Evolutionary conservation across 768 basidiomycete species (phyloP), one percentile per base, ranked within the genome.

Genomic region (Suillus tomentosus): DNA sequence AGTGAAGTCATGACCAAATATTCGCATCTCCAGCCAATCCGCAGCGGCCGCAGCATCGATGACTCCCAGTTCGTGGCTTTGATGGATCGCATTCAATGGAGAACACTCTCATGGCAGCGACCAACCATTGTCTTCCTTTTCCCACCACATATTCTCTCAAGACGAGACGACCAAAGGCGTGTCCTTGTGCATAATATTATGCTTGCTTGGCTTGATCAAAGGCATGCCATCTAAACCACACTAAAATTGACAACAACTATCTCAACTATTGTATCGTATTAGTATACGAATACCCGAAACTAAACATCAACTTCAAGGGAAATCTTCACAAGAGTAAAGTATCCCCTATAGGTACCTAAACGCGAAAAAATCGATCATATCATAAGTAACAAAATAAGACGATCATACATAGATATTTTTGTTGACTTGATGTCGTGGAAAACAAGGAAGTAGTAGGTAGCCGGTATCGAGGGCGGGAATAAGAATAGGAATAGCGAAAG

Each of bases 361-460:
- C 7, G 34, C 13, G 61, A 47, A 61, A 8, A 56, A 53, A 40
- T 54, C 5, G 53, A 34, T 11, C 47, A 58, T 55, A 62, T 59
- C 61, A 62, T 62, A 62, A 62, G 61, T 62, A 62, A 27, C 36
- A 17, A 62, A 62, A 57, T 55, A 62, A 62, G 37, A 8, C 50
- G 61, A 60, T 40, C 61, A 19, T 59, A 57, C 36, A 62, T 62
- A 62, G 61, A 62, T 61, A 37, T 55, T 39, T 37, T 34, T 61
- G 39, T 31, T 39, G 17, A 54, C 34, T 36, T 3, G 34, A 54
- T 34, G 19, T 54, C 19, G 19, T 2, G 39, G 60, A 36, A 36
- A 10, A 53, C 27, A 31, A 51, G 14, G 48, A 15, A 47, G 60
- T 31, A 31, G 36, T 56, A 60, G 55, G 55, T 60, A 62, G 48